These are phyloP conservation scores for Microascus cirrosus DNA, from an alignment of 2,329 filamentous ascomycete genomes.

Conservation along the genomic window DNA sequence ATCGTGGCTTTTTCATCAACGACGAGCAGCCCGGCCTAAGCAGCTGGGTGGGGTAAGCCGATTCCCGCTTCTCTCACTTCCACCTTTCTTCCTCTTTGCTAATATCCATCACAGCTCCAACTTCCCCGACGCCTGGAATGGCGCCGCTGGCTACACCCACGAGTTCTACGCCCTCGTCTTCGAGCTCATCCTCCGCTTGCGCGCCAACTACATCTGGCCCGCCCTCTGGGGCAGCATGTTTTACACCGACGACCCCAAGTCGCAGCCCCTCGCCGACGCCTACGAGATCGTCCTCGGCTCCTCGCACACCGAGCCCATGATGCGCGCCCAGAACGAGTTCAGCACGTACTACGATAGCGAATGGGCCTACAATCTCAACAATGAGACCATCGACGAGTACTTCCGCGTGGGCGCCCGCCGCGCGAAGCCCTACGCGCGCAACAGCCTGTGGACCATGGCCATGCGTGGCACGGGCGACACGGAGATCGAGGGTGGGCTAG, in stretches of 20 bases:
- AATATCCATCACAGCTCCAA: slow-evolving; percentile 1
- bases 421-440: slow-evolving; percentile 53
- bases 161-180: slow-evolving; percentile 60
- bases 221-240: slow-evolving; percentile 63
- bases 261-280: slow-evolving; percentile 60
- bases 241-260: slow-evolving; percentile 57
- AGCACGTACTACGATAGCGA: slow-evolving; percentile 41
- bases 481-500: slow-evolving; percentile 37
- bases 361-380: slow-evolving; percentile 63
- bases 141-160: slow-evolving; percentile 37
- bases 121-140: slow-evolving; percentile 25
- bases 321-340: slow-evolving; percentile 48
- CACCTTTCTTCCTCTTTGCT: neutral
- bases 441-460: slow-evolving; percentile 53
- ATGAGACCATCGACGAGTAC: slow-evolving; percentile 55
- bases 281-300: slow-evolving; percentile 64
- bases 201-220: slow-evolving; percentile 69
- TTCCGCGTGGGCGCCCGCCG: slow-evolving; percentile 56
- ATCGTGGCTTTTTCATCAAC: slow-evolving; percentile 60
- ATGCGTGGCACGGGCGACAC: slow-evolving; percentile 64
- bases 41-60: slow-evolving; percentile 42
- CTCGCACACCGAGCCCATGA: slow-evolving; percentile 64
- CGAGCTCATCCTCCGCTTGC: slow-evolving; percentile 57
- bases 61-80: neutral
- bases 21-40: slow-evolving; percentile 59